These are phyloP conservation scores for Eleusine coracana DNA, from an alignment of 176 grass and related monocot species.

Conservation along the genomic window DNA sequence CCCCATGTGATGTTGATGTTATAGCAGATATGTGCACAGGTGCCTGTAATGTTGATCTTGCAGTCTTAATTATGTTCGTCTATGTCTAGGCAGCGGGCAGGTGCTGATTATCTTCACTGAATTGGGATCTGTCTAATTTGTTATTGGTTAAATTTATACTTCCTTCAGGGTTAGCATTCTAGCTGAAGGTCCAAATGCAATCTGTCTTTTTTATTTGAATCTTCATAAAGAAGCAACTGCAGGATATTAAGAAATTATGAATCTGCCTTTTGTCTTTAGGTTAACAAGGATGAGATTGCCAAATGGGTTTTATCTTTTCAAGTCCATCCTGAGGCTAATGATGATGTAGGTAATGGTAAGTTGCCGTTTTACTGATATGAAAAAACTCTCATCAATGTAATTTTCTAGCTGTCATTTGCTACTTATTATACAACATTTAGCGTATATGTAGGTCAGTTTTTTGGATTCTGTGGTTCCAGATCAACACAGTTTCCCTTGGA, in stretches of 20 bases:
- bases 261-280: conserved; percentile 45
- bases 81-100: neutral
- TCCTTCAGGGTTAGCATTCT: neutral
- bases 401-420: conserved; percentile 24
- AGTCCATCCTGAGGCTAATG: conserved; percentile 50
- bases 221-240: neutral
- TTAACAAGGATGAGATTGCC: conserved; percentile 70
- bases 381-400: neutral
- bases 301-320: conserved; percentile 91
- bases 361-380: neutral
- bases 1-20: neutral
- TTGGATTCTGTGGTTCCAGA: conserved; percentile 91
- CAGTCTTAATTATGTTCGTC: neutral
- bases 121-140: neutral
- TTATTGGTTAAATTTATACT: neutral
- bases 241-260: conserved; percentile 22
- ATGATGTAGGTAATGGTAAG: conserved; percentile 54
- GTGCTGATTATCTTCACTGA: neutral
- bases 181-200: neutral
- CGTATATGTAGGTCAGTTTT: conserved; percentile 61
- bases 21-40: neutral
- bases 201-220: neutral
- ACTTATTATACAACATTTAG: conserved; percentile 4
- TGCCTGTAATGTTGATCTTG: neutral
- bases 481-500: conserved; percentile 61